Percentiles rank a stretch among this genome's conserved stretches.
phyloP scores from a whole-genome alignment of 176 grass and related monocot genomes.

The Oryza brachyantha region DNA sequence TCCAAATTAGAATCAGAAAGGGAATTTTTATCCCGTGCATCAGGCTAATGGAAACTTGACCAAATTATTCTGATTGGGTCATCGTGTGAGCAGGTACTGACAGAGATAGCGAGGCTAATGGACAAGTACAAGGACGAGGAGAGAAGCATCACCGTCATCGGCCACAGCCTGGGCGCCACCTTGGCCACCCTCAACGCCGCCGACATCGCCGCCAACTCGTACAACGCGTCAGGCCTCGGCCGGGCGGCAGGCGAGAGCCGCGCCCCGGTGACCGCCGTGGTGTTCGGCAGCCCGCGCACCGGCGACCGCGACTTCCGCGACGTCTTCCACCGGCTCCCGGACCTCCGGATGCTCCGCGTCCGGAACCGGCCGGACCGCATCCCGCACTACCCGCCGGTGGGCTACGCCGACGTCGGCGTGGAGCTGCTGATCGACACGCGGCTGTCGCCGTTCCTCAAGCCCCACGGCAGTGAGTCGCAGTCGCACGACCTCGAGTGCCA shows the following conservation, averaged over 20 bases:
- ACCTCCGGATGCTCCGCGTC: constrained; percentile 63
- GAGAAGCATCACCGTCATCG: constrained; percentile 77
- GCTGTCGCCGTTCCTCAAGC: constrained; percentile 69
- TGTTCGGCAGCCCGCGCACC: constrained; percentile 76
- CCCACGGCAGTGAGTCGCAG: constrained; percentile 43
- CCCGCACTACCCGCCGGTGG: constrained; percentile 51
- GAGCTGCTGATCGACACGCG: constrained; percentile 68
- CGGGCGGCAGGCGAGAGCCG: background rate
- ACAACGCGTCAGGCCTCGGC: constrained; percentile 31
- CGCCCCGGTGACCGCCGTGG: constrained; percentile 47
- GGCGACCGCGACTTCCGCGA: constrained; percentile 60
- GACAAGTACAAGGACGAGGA: constrained; percentile 72
- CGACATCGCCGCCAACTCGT: constrained; percentile 58
- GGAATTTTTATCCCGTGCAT: background rate
- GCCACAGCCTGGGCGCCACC: constrained; percentile 86
- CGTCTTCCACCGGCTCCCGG: constrained; percentile 44
- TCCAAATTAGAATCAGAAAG: background rate
- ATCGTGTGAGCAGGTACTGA: constrained; percentile 46
- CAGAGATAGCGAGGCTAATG: constrained; percentile 57
- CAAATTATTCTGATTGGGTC: too few relatives aligned
- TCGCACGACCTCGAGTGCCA: constrained; percentile 88
- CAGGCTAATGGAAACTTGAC: background rate
- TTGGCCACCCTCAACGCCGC: constrained; percentile 70
- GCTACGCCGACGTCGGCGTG: constrained; percentile 68
- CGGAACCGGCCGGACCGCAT: constrained; percentile 62